Base-by-base conservation (phyloP, 768 basidiomycete species). In the Suillus luteus region DNA sequence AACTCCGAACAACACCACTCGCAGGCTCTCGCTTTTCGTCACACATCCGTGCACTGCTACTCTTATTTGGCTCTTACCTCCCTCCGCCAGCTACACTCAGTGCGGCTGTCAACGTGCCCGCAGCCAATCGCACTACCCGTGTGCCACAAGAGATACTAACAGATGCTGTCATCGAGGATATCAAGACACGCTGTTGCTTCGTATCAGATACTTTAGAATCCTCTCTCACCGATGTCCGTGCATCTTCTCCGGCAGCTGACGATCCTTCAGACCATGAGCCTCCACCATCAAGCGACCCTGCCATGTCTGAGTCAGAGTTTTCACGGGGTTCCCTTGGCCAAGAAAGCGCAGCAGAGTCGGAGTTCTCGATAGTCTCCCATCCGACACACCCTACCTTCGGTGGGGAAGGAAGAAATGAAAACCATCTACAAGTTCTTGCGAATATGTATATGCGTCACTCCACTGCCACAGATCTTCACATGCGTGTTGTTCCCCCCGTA, bases 141-240 rank as follows among this genome's bases (percentile, higher is more conserved):
- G 88, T 96, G 1, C 93, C 95, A 1, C 82, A 85, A 68, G 91
- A 91, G 68, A 80, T 96, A 35, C 81, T 98, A 43, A 90, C 91
- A 1, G 91, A 93, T 61, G 76, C 81, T 2, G 80, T 96, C n/a
- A 75, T 97, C 17, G 95, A 98, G 75, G 90, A 95, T 67, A 88
- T 98, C 64, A 93, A 97, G 75, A 91, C 90, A 2, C 86, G 95
- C 3, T 90, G 88, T 62, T 96, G 93, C 73, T 95, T 97, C 68
- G 96, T 98, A 31, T 89, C 92, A 33, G 81, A 83, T 5, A 73
- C 81, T 1, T 78, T 92, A 44, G 84, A 83, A 55, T 65, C 71
- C 10, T 69, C 73, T 8, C 63, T 70, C 14, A 71, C 72, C 35
- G 72, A 78, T n/a, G 67, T 75, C 54, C 74, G 78, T 58, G 73